A percentile compares a stretch with the other conserved stretches of the same genome.
Evolutionary conservation across 768 basidiomycete species (phyloP).

Genomic region (Polyporus arcularius): DNA sequence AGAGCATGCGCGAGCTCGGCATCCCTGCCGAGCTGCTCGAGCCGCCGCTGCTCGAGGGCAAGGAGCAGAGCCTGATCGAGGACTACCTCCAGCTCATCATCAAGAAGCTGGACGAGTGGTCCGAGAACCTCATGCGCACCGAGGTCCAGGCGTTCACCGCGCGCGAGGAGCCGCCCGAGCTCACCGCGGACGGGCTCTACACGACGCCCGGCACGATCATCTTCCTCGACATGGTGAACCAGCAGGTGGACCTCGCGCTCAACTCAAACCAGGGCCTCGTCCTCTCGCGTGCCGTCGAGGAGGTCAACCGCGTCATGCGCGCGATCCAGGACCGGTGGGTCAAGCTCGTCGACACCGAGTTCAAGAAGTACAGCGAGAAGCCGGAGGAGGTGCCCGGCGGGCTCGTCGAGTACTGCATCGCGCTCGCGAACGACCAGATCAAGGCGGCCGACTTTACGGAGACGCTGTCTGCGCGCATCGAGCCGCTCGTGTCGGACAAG

Average conservation of each 20-base stretch:
- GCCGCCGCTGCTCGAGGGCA: constrained; percentile 92
- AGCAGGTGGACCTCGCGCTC: constrained; percentile 91
- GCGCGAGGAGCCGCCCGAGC: constrained; percentile 83
- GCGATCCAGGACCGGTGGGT: constrained; percentile 87
- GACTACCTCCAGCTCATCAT: constrained; percentile 94
- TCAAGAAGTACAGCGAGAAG: constrained; percentile 84
- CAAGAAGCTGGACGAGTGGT: constrained; percentile 97
- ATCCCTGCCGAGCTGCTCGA: constrained; percentile 80
- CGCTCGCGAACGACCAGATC: constrained; percentile 96
- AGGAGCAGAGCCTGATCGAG: constrained; percentile 91
- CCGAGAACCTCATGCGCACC: constrained; percentile 87
- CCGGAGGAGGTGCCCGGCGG: constrained; percentile 87
- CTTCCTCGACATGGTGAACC: constrained; percentile 97
- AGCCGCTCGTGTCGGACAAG: constrained; percentile 91
- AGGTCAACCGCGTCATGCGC: constrained; percentile 88
- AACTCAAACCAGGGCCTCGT: constrained; percentile 97
- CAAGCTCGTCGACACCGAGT: constrained; percentile 78
- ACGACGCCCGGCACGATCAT: constrained; percentile 90
- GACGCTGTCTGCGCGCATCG: constrained; percentile 79
- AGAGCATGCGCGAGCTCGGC: constrained; percentile 92
- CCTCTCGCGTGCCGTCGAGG: constrained; percentile 85
- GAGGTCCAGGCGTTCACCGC: constrained; percentile 84
- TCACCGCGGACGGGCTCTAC: constrained; percentile 87
- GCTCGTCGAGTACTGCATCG: constrained; percentile 93
- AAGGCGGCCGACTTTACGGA: constrained; percentile 95